Evolutionary conservation across 2,329 filamentous ascomycete species (phyloP).

Genomic region (Fusarium nanum): DNA sequence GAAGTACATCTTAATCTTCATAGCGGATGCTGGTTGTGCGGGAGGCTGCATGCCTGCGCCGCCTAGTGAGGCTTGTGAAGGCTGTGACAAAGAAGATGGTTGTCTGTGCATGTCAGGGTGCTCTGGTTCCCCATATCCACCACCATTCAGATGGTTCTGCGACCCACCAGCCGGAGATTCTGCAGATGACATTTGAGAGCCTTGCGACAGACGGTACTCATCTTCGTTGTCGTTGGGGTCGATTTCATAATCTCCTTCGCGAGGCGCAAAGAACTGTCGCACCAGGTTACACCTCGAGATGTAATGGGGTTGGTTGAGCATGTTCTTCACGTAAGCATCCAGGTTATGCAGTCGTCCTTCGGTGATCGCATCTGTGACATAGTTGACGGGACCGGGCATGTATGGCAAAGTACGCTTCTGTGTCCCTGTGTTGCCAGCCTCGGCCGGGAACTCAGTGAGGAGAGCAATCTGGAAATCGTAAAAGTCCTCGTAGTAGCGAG

Average conservation of each 20-base stretch:
- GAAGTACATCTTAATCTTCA: conserved; percentile 97
- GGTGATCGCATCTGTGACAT: conserved; percentile 97
- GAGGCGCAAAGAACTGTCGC: conserved; percentile 88
- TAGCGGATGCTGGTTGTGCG: conserved; percentile 60
- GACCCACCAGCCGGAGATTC: conserved; percentile 71
- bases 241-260: conserved; percentile 93
- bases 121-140: conserved; percentile 63
- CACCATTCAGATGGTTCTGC: conserved; percentile 70
- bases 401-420: conserved; percentile 89
- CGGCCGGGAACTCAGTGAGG: conserved; percentile 89
- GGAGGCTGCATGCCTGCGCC: conserved; percentile 56
- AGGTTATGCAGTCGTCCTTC: conserved; percentile 92
- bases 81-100: conserved; percentile 44
- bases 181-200: conserved; percentile 74
- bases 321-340: conserved; percentile 94
- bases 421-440: conserved; percentile 86
- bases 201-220: conserved; percentile 79
- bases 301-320: conserved; percentile 83
- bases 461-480: conserved; percentile 98
- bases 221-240: conserved; percentile 79
- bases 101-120: conserved; percentile 44
- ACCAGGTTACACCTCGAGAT: conserved; percentile 88
- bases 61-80: conserved; percentile 63
- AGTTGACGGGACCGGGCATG: conserved; percentile 97
- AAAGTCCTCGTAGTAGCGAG: conserved; percentile 97